Percentiles rank a stretch among this genome's conserved stretches.
These are phyloP conservation scores for Durotheca rogersii DNA, from an alignment of 495 filamentous ascomycete species.

Conservation along the genomic window DNA sequence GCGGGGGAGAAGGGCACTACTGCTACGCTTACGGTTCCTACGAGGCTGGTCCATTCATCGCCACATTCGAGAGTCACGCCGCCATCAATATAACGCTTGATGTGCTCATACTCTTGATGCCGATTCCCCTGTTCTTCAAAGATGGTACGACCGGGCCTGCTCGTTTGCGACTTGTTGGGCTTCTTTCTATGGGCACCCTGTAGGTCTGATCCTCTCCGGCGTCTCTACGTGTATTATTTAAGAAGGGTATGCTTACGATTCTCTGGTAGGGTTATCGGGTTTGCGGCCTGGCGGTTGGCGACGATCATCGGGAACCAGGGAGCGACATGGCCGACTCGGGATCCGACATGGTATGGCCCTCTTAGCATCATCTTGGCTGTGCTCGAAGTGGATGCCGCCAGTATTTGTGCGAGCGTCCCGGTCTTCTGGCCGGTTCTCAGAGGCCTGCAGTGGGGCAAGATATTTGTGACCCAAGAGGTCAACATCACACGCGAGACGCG, in stretches of 20 bases:
- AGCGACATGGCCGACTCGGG: conserved; percentile 32
- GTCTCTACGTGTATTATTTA: neutral
- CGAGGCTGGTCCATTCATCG: conserved; percentile 20
- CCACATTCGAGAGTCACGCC: conserved; percentile 37
- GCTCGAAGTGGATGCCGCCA: conserved; percentile 35
- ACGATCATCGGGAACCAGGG: conserved; percentile 33
- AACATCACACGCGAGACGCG: conserved; percentile 35
- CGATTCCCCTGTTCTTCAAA: conserved; percentile 36
- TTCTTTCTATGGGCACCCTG: conserved; percentile 36
- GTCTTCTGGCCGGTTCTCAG: conserved; percentile 34
- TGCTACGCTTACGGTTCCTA: conserved; percentile 38
- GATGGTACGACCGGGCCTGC: conserved; percentile 15
- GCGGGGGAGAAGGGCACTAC: neutral
- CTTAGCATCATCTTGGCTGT: conserved; percentile 35
- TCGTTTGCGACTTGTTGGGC: conserved; percentile 26
- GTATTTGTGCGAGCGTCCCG: conserved; percentile 42
- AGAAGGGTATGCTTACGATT: neutral
- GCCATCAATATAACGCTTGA: conserved; percentile 39
- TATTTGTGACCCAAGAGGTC: conserved; percentile 37
- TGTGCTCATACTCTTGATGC: conserved; percentile 35
- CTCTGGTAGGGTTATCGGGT: conserved; percentile 35
- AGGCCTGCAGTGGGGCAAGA: conserved; percentile 22
- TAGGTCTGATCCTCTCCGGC: conserved; percentile 13
- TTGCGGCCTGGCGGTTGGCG: conserved; percentile 36
- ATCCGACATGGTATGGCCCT: conserved; percentile 40